A percentile compares a stretch with the other conserved stretches of the same genome.
phyloP scores from a whole-genome alignment of 306 rosid species.

The Echinosophora koreensis region DNA sequence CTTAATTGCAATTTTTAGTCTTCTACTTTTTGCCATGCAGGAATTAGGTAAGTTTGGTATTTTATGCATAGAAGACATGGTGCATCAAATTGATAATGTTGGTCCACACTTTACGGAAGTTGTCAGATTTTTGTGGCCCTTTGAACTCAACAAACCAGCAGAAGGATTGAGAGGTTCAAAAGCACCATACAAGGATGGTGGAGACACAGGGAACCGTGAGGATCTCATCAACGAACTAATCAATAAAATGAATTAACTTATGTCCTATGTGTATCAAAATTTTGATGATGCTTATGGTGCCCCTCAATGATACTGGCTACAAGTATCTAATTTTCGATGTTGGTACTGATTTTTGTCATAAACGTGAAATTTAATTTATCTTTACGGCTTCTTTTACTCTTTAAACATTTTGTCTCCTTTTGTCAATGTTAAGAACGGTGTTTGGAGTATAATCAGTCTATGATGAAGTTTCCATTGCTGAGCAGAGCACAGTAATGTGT shows the following conservation, averaged over 20 bases:
- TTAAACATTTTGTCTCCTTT: not conserved
- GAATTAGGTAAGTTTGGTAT: conserved; percentile 73
- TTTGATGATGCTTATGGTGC: conserved; percentile 26
- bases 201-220: conserved; percentile 83
- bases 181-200: conserved; percentile 68
- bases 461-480: not conserved
- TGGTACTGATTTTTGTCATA: not conserved
- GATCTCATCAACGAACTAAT: conserved; percentile 80
- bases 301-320: conserved; percentile 25
- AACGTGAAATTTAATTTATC: conserved; percentile 1
- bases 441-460: not conserved
- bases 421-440: not conserved
- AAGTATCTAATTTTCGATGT: conserved; percentile 24
- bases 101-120: conserved; percentile 91
- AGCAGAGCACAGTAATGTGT: not conserved
- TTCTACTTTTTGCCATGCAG: conserved; percentile 49
- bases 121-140: conserved; percentile 72
- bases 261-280: not conserved
- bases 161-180: conserved; percentile 74
- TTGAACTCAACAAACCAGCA: conserved; percentile 74
- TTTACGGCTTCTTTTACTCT: not conserved
- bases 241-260: conserved; percentile 73
- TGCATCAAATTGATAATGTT: conserved; percentile 72
- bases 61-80: conserved; percentile 88
- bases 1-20: conserved; percentile 4